Evolutionary conservation across 306 rosid genomes (phyloP).

Genomic region (Ceratonia siliqua): DNA sequence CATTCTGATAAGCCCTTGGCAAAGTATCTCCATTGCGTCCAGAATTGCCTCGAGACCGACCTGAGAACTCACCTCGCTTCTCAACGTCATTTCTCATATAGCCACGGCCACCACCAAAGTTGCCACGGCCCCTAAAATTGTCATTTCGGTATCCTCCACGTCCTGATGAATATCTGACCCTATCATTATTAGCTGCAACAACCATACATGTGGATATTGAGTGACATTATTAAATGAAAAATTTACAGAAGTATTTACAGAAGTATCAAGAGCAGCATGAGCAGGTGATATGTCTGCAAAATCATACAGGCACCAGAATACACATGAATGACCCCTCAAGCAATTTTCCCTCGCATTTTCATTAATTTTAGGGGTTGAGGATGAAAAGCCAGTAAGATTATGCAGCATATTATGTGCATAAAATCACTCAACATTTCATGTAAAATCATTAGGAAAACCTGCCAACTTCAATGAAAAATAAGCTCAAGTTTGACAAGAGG

Average conservation of each 20-base stretch:
- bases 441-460: not conserved
- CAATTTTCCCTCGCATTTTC: not conserved
- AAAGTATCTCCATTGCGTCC: conserved; percentile 8
- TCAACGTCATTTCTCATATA: conserved; percentile 57
- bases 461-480: not conserved
- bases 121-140: conserved; percentile 62
- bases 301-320: not conserved
- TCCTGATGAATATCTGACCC: conserved; percentile 59
- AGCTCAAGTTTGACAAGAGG: not conserved
- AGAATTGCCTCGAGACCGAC: conserved; percentile 39
- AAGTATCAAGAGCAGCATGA: not conserved
- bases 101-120: conserved; percentile 58
- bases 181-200: conserved; percentile 66
- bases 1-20: conserved; percentile 40
- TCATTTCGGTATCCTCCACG: conserved; percentile 68
- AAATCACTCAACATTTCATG: not conserved
- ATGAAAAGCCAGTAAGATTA: not conserved
- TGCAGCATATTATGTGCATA: not conserved
- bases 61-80: conserved; percentile 55
- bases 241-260: not conserved
- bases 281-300: not conserved
- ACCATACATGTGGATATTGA: not conserved
- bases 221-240: not conserved
- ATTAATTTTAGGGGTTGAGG: not conserved
- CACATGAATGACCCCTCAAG: not conserved